A percentile compares a stretch with the other conserved stretches of the same genome.
These are phyloP conservation scores for Pseudogymnoascus sp. DNA, from an alignment of 2,329 filamentous ascomycete species.

Conservation along the genomic window DNA sequence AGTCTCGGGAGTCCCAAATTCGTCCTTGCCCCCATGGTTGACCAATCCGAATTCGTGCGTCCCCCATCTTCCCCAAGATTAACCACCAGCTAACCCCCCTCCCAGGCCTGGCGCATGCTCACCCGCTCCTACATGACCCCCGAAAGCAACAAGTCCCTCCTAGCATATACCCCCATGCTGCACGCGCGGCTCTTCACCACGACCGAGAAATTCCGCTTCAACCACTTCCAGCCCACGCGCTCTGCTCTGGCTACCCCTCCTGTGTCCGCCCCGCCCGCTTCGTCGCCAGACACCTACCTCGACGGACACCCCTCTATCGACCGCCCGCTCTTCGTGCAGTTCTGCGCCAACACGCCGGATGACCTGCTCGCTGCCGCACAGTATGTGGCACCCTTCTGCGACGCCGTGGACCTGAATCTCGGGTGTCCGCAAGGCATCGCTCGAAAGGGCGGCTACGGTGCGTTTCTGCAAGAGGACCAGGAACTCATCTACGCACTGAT, in stretches of 20 bases:
- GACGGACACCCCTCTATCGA: constrained; percentile 83
- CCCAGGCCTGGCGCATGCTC: constrained; percentile 89
- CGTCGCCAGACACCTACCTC: constrained; percentile 46
- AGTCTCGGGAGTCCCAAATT: constrained; percentile 87
- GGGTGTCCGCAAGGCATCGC: constrained; percentile 97
- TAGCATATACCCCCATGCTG: constrained; percentile 94
- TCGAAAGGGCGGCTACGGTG: constrained; percentile 80
- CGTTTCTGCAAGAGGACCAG: constrained; percentile 91
- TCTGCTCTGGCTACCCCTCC: constrained; percentile 30
- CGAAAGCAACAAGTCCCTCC: constrained; percentile 53
- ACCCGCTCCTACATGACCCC: constrained; percentile 82
- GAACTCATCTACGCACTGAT: constrained; percentile 75
- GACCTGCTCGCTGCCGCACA: constrained; percentile 71
- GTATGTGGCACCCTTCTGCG: constrained; percentile 76
- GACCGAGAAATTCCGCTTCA: constrained; percentile 63
- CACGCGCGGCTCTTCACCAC: constrained; percentile 85
- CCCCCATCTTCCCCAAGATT: constrained; percentile 9
- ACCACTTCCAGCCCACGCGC: constrained; percentile 65
- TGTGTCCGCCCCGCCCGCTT: constrained; percentile 25
- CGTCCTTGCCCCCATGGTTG: constrained; percentile 94
- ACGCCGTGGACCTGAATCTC: constrained; percentile 90
- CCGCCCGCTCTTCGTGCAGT: constrained; percentile 89
- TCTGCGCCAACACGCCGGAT: constrained; percentile 84
- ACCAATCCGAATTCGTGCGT: constrained; percentile 92
- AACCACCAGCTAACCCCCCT: background rate